Evolutionary conservation across 352 stramenopile genomes (phyloP), one percentile per base, ranked within the genome.

Genomic region (Phytopythium ostracodes): DNA sequence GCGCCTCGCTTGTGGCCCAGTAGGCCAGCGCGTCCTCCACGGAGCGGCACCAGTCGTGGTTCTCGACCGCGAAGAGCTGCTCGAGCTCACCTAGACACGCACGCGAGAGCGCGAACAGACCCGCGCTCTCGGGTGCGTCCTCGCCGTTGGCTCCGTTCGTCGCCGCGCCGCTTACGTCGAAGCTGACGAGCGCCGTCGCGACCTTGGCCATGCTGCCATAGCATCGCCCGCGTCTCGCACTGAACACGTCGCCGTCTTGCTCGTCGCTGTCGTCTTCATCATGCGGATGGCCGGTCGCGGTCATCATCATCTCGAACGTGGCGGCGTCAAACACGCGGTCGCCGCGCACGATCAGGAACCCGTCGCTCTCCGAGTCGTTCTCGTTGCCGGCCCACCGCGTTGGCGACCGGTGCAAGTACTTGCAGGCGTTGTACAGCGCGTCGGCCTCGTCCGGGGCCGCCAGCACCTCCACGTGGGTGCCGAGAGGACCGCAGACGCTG

Each of bases 231-330:
- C 4, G 8, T 12, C 5, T 2, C 17, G 11, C 46, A 22, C 25
- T 17, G 11, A 7, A 12, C n/a, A 31, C n/a, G n/a, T 51, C n/a
- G 7, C 7, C 44, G n/a, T 18, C 44, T 22, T 18, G n/a, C 44
- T 51, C 0, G 8, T 51, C 10, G 24, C 38, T 9, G 2, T 36
- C 22, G 17, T 49, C 14, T 27, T 43, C 27, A 17, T 49, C 12
- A 50, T 22, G 11, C 7, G 22, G 17, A 17, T 40, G 40, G 29
- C 53, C 43, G 2, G 24, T 31, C 12, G 56, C 46, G 20, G 56
- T 29, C 14, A 66, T 49, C 67, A 73, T 73, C 64, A 73, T 73
- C 25, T 55, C 53, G 35, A 73, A 59, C 20, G 67, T 71, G n/a
- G 67, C 52, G 18, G 63, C 63, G 31, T 73, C 63, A 22, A 73